phyloP scores from a whole-genome alignment of 1,139 yeast genomes.

The Saccharomyces hybrid region DNA sequence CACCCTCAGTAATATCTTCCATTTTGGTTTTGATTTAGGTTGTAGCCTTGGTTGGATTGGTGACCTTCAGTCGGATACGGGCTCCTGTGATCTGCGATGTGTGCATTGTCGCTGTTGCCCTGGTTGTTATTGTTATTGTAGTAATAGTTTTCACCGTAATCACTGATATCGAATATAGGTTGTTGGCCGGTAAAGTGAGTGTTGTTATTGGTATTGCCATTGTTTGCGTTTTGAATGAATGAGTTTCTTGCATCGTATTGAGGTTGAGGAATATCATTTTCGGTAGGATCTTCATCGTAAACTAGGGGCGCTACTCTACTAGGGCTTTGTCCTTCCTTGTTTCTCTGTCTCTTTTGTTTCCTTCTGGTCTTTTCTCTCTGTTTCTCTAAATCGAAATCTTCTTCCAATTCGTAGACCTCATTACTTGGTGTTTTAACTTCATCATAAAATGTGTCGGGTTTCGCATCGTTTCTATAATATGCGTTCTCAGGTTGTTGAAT shows the following conservation, averaged over 20 bases:
- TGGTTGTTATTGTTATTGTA: not conserved
- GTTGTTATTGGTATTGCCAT: not conserved
- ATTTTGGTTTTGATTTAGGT: slow-evolving; percentile 6
- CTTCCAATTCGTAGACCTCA: slow-evolving; percentile 26
- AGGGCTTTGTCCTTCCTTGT: not conserved
- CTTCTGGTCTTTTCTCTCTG: slow-evolving; percentile 17
- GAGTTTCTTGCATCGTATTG: slow-evolving; percentile 4
- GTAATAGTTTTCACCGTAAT: not conserved
- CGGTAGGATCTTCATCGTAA: slow-evolving; percentile 1
- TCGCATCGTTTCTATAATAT: slow-evolving; percentile 11
- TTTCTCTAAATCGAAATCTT: slow-evolving; percentile 30
- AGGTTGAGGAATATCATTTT: slow-evolving; percentile 3
- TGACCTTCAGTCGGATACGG: slow-evolving; percentile 12
- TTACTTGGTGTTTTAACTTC: slow-evolving; percentile 16
- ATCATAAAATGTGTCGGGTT: slow-evolving; percentile 12
- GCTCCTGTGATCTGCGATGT: slow-evolving; percentile 1
- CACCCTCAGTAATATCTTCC: slow-evolving; percentile 4
- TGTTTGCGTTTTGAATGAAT: slow-evolving; percentile 5
- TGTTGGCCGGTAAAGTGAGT: not conserved
- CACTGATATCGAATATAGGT: not conserved
- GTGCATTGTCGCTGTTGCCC: not conserved
- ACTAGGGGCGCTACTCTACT: slow-evolving; percentile 5
- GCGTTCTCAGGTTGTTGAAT: slow-evolving; percentile 25
- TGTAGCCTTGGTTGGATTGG: slow-evolving; percentile 9
- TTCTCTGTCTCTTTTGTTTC: slow-evolving; percentile 3